These are phyloP conservation scores for Trichoderma virens DNA, from an alignment of 495 filamentous ascomycete species.

Conservation along the genomic window DNA sequence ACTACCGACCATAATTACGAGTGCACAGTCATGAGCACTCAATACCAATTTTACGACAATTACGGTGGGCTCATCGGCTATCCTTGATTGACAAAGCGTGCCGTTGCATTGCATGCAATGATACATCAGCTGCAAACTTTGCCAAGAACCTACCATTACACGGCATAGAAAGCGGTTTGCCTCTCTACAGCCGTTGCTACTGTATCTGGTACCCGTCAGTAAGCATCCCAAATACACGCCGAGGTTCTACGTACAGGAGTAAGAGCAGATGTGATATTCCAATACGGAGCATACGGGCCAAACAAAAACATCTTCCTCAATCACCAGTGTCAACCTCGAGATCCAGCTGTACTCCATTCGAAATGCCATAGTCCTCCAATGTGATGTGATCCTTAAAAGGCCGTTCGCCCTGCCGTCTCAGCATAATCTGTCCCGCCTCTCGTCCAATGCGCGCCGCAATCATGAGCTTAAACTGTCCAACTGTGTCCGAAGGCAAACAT, in stretches of 20 bases:
- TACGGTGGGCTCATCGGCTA: no score
- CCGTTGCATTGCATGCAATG: no score
- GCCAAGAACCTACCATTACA: no score
- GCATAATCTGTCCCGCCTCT: constrained; percentile 79
- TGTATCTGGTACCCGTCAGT: no score
- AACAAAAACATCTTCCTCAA: constrained; percentile 27
- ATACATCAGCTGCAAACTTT: no score
- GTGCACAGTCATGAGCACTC: no score
- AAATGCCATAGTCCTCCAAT: constrained; percentile 81
- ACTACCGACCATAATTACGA: no score
- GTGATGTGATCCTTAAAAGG: constrained; percentile 87
- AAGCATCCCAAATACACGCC: background rate
- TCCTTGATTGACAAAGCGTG: no score
- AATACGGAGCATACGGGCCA: background rate
- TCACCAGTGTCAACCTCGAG: constrained; percentile 77
- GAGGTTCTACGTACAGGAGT: background rate
- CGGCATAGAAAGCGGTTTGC: no score
- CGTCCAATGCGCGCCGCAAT: constrained; percentile 82
- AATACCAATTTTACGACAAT: no score
- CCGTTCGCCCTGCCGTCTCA: constrained; percentile 84
- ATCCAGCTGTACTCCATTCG: constrained; percentile 83
- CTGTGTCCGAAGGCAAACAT: constrained; percentile 70
- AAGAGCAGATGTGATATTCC: background rate
- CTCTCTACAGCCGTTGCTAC: no score
- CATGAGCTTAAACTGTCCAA: constrained; percentile 81